These are phyloP conservation scores for Nemania diffusa DNA, from an alignment of 2,329 filamentous ascomycete species.

Conservation along the genomic window DNA sequence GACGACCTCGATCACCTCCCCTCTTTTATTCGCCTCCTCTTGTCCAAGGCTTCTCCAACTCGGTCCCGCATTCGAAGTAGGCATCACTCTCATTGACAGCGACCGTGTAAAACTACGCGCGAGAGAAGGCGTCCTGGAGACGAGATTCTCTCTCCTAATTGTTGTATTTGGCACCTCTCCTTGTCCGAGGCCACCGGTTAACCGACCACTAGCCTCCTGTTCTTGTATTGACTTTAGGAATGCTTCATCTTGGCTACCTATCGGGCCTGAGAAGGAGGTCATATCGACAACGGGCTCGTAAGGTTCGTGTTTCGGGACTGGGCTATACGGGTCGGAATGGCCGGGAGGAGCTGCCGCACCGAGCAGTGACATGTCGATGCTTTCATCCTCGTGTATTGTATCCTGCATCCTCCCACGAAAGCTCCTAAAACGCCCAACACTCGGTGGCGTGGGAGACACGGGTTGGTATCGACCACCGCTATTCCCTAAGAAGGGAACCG, in stretches of 20 bases:
- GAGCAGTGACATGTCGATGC: slow-evolving; percentile 48
- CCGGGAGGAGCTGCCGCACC: slow-evolving; percentile 47
- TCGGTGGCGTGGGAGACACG: slow-evolving; percentile 35
- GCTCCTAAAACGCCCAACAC: slow-evolving; percentile 41
- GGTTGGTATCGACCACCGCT: slow-evolving; percentile 42
- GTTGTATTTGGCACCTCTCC: slow-evolving; percentile 61
- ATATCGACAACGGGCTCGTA: slow-evolving; percentile 57
- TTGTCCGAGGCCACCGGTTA: slow-evolving; percentile 68
- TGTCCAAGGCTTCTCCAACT: slow-evolving; percentile 64
- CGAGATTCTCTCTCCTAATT: slow-evolving; percentile 62
- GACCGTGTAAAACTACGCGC: slow-evolving; percentile 54
- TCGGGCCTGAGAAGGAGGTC: slow-evolving; percentile 58
- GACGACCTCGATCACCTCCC: slow-evolving; percentile 69
- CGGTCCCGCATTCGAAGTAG: slow-evolving; percentile 46
- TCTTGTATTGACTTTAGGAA: slow-evolving; percentile 60
- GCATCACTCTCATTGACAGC: slow-evolving; percentile 53
- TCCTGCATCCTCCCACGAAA: slow-evolving; percentile 42
- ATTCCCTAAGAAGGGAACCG: slow-evolving; percentile 39
- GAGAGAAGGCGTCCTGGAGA: slow-evolving; percentile 51
- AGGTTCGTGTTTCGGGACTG: slow-evolving; percentile 41
- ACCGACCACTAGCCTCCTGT: slow-evolving; percentile 63
- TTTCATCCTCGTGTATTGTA: slow-evolving; percentile 48
- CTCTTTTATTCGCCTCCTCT: slow-evolving; percentile 68
- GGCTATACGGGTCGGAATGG: slow-evolving; percentile 48
- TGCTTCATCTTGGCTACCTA: slow-evolving; percentile 56